Percentiles rank a stretch among this genome's conserved stretches.
Conservation (phyloP, 192 early-diverging fungal species). For the Coemansia umbellata region DNA sequence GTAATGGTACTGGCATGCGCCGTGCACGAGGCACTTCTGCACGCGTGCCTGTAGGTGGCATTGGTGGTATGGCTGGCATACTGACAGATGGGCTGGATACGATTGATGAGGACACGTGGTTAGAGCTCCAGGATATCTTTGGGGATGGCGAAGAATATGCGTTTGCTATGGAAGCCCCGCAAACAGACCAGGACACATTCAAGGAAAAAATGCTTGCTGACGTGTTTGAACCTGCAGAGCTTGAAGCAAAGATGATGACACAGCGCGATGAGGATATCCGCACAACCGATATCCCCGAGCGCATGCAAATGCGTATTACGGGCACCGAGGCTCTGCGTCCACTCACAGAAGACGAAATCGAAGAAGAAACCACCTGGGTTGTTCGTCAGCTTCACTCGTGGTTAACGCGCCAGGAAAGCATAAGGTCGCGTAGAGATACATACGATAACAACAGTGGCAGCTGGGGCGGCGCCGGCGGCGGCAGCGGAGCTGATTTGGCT, state of each 20-base stretch:
- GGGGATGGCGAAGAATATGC: slow-evolving; percentile 90
- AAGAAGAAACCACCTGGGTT: slow-evolving; percentile 63
- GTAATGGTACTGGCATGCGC: slow-evolving; percentile 7
- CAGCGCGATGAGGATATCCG: slow-evolving; percentile 88
- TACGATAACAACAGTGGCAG: not conserved
- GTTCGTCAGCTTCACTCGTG: slow-evolving; percentile 40
- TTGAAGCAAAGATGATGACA: slow-evolving; percentile 87
- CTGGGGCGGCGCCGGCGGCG: not conserved
- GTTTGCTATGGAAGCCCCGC: slow-evolving; percentile 46
- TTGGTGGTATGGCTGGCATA: slow-evolving; percentile 22
- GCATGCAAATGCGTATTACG: slow-evolving; percentile 71
- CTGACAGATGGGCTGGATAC: slow-evolving; percentile 47
- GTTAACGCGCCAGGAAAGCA: slow-evolving; percentile 15
- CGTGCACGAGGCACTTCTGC: not conserved
- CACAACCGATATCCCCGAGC: slow-evolving; percentile 84
- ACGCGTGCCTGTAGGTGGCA: slow-evolving; percentile 4
- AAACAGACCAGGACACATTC: slow-evolving; percentile 11
- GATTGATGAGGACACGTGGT: slow-evolving; percentile 61
- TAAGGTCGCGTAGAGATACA: not conserved
- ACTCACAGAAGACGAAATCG: slow-evolving; percentile 58
- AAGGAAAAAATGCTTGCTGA: slow-evolving; percentile 43
- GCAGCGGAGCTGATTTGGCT: not conserved
- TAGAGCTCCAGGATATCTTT: slow-evolving; percentile 86
- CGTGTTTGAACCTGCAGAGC: slow-evolving; percentile 78
- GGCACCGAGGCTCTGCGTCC: slow-evolving; percentile 30